Conservation (phyloP, 345 rosid species). For the Alliaria petiolata region DNA sequence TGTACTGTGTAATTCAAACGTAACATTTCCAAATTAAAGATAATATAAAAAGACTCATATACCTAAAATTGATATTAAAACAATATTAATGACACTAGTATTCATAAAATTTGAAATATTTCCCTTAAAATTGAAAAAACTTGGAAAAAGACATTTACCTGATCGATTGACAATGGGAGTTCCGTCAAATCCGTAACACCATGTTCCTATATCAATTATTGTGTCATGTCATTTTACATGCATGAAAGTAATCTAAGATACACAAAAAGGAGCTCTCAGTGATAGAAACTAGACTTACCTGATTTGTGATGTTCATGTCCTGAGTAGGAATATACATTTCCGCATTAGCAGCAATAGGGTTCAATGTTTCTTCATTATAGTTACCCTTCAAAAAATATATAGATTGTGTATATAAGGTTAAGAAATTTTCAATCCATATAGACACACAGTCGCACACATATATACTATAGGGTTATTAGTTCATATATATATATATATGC, state of each 20-base stretch:
- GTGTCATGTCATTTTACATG: neutral
- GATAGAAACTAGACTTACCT: neutral
- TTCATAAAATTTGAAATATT: neutral
- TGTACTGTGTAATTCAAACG: neutral
- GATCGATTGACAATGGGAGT: neutral
- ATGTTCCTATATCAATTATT: constrained; percentile 6
- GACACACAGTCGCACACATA: neutral
- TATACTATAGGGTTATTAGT: too few relatives aligned
- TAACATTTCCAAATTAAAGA: neutral
- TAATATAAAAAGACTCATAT: neutral
- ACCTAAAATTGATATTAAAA: neutral
- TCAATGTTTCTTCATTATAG: neutral
- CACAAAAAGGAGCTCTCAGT: neutral
- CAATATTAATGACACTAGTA: neutral
- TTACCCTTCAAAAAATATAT: neutral
- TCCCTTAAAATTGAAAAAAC: too few relatives aligned
- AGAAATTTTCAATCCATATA: neutral
- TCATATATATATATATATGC: neutral
- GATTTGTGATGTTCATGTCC: neutral
- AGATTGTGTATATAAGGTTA: neutral
- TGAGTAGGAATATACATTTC: neutral
- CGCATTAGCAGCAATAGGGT: neutral
- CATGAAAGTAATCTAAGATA: neutral
- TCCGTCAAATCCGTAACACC: neutral
- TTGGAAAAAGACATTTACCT: constrained; percentile 9